phyloP scores from a whole-genome alignment of 306 rosid genomes.

The Pyrus bretschneideri region DNA sequence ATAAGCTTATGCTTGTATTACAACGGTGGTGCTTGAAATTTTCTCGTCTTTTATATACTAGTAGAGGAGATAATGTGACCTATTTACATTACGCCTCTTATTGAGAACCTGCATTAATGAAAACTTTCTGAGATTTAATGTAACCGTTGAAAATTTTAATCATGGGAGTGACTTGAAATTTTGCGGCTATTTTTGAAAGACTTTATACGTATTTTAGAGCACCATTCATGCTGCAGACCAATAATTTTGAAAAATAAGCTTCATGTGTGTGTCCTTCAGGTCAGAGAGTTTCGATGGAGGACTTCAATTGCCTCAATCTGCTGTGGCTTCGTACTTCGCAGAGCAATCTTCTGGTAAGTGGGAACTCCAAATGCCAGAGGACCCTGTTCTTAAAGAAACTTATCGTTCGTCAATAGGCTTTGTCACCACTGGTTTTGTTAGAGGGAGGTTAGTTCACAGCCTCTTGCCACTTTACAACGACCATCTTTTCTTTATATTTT shows the following conservation, averaged over 20 bases:
- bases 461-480: background rate
- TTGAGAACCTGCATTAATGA: background rate
- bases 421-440: conserved; percentile 61
- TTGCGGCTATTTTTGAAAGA: too few relatives aligned
- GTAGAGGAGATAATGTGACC: background rate
- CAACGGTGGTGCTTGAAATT: too few relatives aligned
- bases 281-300: conserved; percentile 34
- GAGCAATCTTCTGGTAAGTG: conserved; percentile 52
- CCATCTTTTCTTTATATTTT: background rate
- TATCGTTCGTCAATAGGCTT: conserved; percentile 88
- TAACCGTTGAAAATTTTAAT: background rate
- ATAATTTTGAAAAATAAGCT: too few relatives aligned
- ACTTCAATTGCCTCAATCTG: conserved; percentile 56
- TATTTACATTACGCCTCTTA: background rate
- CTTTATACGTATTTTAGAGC: too few relatives aligned
- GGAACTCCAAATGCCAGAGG: conserved; percentile 63
- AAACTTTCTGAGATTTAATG: background rate
- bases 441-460: conserved; percentile 57
- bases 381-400: conserved; percentile 30
- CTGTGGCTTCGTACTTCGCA: conserved; percentile 45
- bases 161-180: too few relatives aligned
- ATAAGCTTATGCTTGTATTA: background rate
- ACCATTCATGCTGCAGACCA: too few relatives aligned
- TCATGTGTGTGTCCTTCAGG: conserved; percentile 26
- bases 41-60: too few relatives aligned